Evolutionary conservation across 441 rosid species (phyloP), one percentile per base, ranked within the genome.

Genomic region (Francoa sonchifolia): DNA sequence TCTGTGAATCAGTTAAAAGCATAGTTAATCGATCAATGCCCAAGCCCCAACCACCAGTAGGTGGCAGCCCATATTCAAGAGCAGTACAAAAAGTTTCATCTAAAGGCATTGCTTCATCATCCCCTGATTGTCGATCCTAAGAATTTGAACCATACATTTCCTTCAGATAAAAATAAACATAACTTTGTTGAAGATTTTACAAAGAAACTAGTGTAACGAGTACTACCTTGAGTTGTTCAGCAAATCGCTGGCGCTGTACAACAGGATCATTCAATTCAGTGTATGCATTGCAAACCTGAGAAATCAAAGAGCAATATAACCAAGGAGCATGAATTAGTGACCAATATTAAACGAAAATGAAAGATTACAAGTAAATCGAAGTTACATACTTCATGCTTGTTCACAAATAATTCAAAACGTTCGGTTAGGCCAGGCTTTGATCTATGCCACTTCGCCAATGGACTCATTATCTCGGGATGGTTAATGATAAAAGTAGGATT

Each of bases 401-500:
- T 87, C 33, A 77, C 41, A 50, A 87, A 87, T 46, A 87, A 67
- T 56, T 87, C 96, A 42, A 82, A 87, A 16, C 94, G 80, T 44
- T 87, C 88, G 6, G 88, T 86, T 45, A 82, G 61, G 58, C 67
- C 77, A 11, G 59, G 71, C 41, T 58, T 72, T 1, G 66, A 68
- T 71, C 92, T 67, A 38, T 86, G 96, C 87, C 88, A 86, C 64
- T 86, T 86, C 0, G 96, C 94, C 69, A 86, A 53, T 15, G 92
- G 94, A 67, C 94, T 79, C 96, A 82, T 87, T 45, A 87, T 82
- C 67, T 87, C 92, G 6, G 94, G 94, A 49, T 87, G 96, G 67
- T 86, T 72, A 35, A 77, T 79, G 45, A 86, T 82, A 69, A 75
- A 86, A 18, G 94, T 44, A 32, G 96, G 94, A 57, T 86, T 86